Evolutionary conservation across 176 grass and related monocot genomes (phyloP), one percentile per base, ranked within the genome.

Genomic region (Triticum monococcum): DNA sequence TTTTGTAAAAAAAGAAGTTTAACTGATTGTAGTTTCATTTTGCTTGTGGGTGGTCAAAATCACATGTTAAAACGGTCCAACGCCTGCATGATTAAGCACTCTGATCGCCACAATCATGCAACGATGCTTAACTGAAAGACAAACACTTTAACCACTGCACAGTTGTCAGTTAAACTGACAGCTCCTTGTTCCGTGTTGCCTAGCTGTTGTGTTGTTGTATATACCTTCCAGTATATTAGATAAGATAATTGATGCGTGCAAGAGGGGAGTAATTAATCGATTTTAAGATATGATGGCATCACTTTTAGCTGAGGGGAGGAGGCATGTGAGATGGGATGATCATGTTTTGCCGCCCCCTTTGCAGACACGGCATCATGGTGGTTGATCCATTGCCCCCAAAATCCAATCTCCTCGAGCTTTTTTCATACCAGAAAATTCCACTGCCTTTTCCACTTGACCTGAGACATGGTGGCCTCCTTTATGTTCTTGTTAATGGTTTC

Each of bases 241-340:
- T 75, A 62, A 80, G 46, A 80, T 80, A 75, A 31, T 84, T 84
- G 80, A 61, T 61, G 75, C 68, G 35, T 38, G 67, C 75, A 84
- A 80, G 60, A 84, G 67, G 85, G 48, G 75, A 48, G 59, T 87
- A 80, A 62, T 59, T 75, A 85, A 75, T 84, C 35, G 54, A 75
- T 75, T 84, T 24, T 10, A 18, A 75, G 72, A 46, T 13, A 30
- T 81, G 35, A n/a, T 46, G 60, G 62, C n/a, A 59, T 59, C 7
- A 9, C 56, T 3, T 84, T 84, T 91, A 70, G 62, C 20, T 8
- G 81, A 85, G 69, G 52, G 48, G 75, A 90, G 85, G 70, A 70
- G 50, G 81, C 89, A 88, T 91, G 89, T 91, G 85, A 64, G 72
- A 24, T 67, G 81, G 77, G 68, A 88, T 91, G 85, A 91, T 88